Conservation (phyloP, 768 basidiomycete species). For the Termitomyces sp. region DNA sequence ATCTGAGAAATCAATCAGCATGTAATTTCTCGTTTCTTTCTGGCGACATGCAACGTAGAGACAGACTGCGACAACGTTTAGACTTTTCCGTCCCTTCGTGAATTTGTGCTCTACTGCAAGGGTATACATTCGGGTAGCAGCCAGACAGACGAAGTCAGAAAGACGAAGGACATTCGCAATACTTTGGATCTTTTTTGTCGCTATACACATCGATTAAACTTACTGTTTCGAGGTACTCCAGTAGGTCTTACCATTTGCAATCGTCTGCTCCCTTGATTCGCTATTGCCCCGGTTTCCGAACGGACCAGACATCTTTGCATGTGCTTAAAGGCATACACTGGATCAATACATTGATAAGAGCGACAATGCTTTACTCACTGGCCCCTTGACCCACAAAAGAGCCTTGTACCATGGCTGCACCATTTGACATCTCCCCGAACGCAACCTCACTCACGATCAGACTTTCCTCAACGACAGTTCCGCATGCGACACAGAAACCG, state of each 20-base stretch:
- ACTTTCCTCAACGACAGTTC: slow-evolving; percentile 89
- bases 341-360: not conserved
- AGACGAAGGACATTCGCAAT: slow-evolving; percentile 75
- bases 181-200: slow-evolving; percentile 76
- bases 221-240: not conserved
- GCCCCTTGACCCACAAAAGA: slow-evolving; percentile 88
- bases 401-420: slow-evolving; percentile 94
- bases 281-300: slow-evolving; percentile 74
- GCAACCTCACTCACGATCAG: slow-evolving; percentile 90
- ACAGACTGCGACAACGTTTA: slow-evolving; percentile 94
- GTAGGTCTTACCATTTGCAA: slow-evolving; percentile 68
- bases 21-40: slow-evolving; percentile 86
- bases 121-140: slow-evolving; percentile 85
- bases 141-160: slow-evolving; percentile 73
- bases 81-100: slow-evolving; percentile 85
- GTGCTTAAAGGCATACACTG: slow-evolving; percentile 42
- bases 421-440: slow-evolving; percentile 90
- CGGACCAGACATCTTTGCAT: slow-evolving; percentile 76
- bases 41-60: slow-evolving; percentile 91
- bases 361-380: slow-evolving; percentile 46
- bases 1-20: slow-evolving; percentile 99
- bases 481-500: slow-evolving; percentile 82
- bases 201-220: slow-evolving; percentile 31
- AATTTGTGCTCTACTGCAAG: slow-evolving; percentile 94
- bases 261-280: slow-evolving; percentile 88